Base-by-base conservation (phyloP, 257 asterid genomes). In the Orobanche coerulescens region DNA sequence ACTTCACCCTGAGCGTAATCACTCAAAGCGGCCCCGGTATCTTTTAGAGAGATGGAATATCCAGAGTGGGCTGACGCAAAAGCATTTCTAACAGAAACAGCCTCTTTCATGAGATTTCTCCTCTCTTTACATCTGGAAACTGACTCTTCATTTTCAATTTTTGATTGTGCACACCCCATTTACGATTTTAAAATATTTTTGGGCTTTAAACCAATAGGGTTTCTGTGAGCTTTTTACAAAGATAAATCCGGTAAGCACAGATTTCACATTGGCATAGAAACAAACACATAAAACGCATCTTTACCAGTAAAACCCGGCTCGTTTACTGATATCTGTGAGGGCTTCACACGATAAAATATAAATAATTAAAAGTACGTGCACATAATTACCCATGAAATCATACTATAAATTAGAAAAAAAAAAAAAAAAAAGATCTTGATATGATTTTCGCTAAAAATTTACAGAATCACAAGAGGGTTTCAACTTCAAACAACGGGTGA, bases 161-260 rank as follows among this genome's bases (percentile, higher is more conserved):
- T 92, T 18, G 98, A 92, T 40, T 92, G 96, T 0, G 91, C 87
- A 71, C 98, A 92, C 2, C 96, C 98, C 98, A 92, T 92, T 55
- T 12, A 48, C 25, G 57, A 20, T 52, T 24, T 51, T 5, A n/a
- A 13, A 13, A 2, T n/a, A 13, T 5, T 9, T 42, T 46, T 18
- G 30, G 47, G 68, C 72, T 75, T 39, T 19, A 0, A 67, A 65
- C 42, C 36, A 62, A 58, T 25, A 52, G 69, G 72, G 53, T 22
- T 51, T 71, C n/a, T 46, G 59, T 71, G 34, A 64, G 31, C n/a
- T n/a, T 55, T 34, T 51, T 53, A 61, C 61, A 66, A 61, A 57
- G 26, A 68, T 56, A 26, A 46, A 31, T 25, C n/a, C 24, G 16
- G 42, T 51, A 12, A 64, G 34, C 26, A n/a, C 49, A 28, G n/a